phyloP scores from a whole-genome alignment of 306 rosid species.

The Cotoneaster glaucophyllus region DNA sequence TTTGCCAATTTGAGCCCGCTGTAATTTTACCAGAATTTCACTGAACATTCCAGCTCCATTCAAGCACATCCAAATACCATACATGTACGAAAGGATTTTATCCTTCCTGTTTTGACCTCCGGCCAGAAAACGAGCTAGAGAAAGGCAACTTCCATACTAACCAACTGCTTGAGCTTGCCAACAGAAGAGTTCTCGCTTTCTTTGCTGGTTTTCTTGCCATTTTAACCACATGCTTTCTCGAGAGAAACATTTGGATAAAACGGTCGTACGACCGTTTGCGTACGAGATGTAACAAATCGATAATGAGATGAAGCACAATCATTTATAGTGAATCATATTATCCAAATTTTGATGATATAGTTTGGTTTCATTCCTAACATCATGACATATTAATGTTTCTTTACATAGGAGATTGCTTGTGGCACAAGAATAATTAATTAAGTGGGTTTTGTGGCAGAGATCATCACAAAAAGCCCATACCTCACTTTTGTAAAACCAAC shows the following conservation, averaged over 20 bases:
- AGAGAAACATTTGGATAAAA: not conserved
- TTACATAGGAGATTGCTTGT: not conserved
- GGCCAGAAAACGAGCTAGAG: not conserved
- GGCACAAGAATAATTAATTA: conserved; percentile 25
- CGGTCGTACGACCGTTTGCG: not conserved
- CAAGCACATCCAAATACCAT: not conserved
- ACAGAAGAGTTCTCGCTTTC: not conserved
- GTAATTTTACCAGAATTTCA: not conserved
- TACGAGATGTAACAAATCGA: not conserved
- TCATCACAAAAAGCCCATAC: conserved; percentile 70
- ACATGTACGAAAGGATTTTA: not conserved
- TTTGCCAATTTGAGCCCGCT: conserved; percentile 27
- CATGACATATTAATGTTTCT: not conserved
- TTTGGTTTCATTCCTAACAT: too few relatives aligned
- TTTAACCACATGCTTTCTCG: not conserved
- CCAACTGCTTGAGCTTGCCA: not conserved
- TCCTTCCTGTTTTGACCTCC: not conserved
- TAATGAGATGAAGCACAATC: not conserved
- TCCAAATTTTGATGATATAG: too few relatives aligned
- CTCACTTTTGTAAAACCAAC: conserved; percentile 50
- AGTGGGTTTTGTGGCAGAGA: conserved; percentile 67
- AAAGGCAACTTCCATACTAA: not conserved
- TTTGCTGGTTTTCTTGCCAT: not conserved
- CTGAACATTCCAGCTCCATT: not conserved
- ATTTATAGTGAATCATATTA: not conserved